Evolutionary conservation across 495 filamentous ascomycete species (phyloP), one percentile per base, ranked within the genome.

Genomic region (Neurospora hispaniola): DNA sequence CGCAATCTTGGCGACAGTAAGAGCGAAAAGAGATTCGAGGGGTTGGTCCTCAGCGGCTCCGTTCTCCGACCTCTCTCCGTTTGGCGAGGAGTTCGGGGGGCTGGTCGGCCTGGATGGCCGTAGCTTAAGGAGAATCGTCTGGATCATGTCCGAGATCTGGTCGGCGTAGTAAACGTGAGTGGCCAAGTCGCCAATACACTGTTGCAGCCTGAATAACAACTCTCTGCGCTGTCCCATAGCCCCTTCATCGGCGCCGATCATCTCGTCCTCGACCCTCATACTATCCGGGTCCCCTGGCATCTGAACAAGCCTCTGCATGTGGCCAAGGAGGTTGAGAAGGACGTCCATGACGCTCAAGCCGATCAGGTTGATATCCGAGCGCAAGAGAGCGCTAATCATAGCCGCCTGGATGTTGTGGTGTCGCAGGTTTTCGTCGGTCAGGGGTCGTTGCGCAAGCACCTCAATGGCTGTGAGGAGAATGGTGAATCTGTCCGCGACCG

Each of bases 91-190:
- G 74, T 83, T 76, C 77, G 86, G 41, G 73, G 77, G 77, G 76
- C 81, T 76, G 80, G 78, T 73, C 5, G 85, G 82, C 39, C 78
- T 75, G 9, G 84, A 83, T 7, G 93, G 91, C 76, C 91, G 94
- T 43, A 97, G 86, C 43, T 92, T 89, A 38, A 86, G 81, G 39
- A 98, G 82, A 54, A 98, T 90, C 0, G 92, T 88, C 3, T 89
- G 86, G 68, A 97, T 89, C 92, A 97, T 97, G 78, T 98, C 94
- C 4, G 91, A 89, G 69, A 98, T 92, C 78, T 98, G 94, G 73
- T 98, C 94, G 2, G 92, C 91, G 79, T 98, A 98, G 80, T 98
- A 98, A 16, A 95, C 89, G 79, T 98, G 94, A 1, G 92, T 97
- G 2, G 93, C 93, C n/a, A 98, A 85, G 79, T 92, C 87, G 9